A percentile compares a stretch with the other conserved stretches of the same genome.
These are phyloP conservation scores for Leccinum sublutescens DNA, from an alignment of 768 basidiomycete genomes.

Conservation along the genomic window DNA sequence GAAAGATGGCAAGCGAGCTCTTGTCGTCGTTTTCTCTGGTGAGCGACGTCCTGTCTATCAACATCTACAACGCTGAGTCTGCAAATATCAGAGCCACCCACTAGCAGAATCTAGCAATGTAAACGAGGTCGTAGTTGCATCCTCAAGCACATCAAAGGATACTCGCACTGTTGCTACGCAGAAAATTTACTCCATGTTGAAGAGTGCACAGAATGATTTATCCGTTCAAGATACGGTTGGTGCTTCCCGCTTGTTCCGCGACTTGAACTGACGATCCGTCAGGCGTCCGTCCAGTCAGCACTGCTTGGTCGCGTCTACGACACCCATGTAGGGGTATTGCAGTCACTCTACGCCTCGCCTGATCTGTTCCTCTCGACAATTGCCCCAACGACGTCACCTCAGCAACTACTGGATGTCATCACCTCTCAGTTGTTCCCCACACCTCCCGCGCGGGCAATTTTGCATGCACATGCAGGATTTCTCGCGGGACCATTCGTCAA, in stretches of 20 bases:
- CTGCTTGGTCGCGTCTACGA: slow-evolving; percentile 72
- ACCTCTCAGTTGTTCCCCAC: slow-evolving; percentile 29
- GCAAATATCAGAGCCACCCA: slow-evolving; percentile 19
- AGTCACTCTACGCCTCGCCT: slow-evolving; percentile 62
- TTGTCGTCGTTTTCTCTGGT: slow-evolving; percentile 60
- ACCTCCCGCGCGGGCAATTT: slow-evolving; percentile 49
- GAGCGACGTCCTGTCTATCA: slow-evolving; percentile 9
- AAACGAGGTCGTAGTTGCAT: slow-evolving; percentile 49
- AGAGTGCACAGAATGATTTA: slow-evolving; percentile 17
- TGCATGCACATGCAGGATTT: slow-evolving; percentile 59
- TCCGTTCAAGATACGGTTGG: slow-evolving; percentile 38
- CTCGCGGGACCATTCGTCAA: slow-evolving; percentile 45
- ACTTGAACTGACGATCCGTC: slow-evolving; percentile 3
- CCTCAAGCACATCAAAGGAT: slow-evolving; percentile 59
- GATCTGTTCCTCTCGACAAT: slow-evolving; percentile 42
- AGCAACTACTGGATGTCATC: slow-evolving; percentile 23
- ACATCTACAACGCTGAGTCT: background rate
- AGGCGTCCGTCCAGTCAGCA: slow-evolving; percentile 62
- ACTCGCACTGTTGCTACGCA: slow-evolving; percentile 61
- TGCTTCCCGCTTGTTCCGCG: background rate
- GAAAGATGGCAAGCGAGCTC: slow-evolving; percentile 50
- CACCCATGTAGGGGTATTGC: slow-evolving; percentile 54
- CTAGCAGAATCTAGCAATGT: slow-evolving; percentile 32
- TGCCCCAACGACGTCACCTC: slow-evolving; percentile 14
- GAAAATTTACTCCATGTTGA: slow-evolving; percentile 45